Evolutionary conservation across 495 filamentous ascomycete species (phyloP).

Genomic region (Apiosordaria backusii): DNA sequence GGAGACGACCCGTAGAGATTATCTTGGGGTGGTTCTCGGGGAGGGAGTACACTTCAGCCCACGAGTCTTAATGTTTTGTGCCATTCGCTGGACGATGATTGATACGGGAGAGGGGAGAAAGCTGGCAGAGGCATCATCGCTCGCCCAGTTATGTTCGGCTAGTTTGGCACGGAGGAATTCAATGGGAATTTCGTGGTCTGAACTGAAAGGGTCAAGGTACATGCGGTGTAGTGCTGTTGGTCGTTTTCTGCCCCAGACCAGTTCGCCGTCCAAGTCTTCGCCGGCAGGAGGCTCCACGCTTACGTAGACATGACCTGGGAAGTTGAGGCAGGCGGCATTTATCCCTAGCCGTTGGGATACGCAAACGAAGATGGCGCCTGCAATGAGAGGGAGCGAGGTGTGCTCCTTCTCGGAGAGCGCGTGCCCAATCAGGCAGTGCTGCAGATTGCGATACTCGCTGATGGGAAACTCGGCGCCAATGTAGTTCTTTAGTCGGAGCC

Average conservation of each 20-base stretch:
- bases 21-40: neutral
- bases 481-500: slow-evolving; percentile 61
- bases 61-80: neutral
- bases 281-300: slow-evolving; percentile 59
- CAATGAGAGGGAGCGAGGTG: slow-evolving; percentile 74
- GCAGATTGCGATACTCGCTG: slow-evolving; percentile 68
- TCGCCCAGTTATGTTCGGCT: neutral
- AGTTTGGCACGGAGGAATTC: neutral
- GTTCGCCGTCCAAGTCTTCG: slow-evolving; percentile 58
- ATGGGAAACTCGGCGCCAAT: slow-evolving; percentile 59
- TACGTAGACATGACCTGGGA: slow-evolving; percentile 77
- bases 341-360: slow-evolving; percentile 57
- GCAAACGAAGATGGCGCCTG: slow-evolving; percentile 53
- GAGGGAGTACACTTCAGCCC: neutral
- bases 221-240: slow-evolving; percentile 29
- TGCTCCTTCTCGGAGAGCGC: slow-evolving; percentile 65
- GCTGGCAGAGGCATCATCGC: slow-evolving; percentile 38
- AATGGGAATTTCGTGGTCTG: slow-evolving; percentile 55
- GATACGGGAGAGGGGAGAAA: slow-evolving; percentile 35
- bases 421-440: slow-evolving; percentile 81
- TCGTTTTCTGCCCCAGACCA: slow-evolving; percentile 41
- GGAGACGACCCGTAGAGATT: neutral
- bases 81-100: slow-evolving; percentile 1
- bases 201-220: slow-evolving; percentile 82
- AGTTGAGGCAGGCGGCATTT: slow-evolving; percentile 66